Percentiles rank a stretch among this genome's conserved stretches.
Conservation (phyloP, 192 early-diverging fungal species). For the Endogone sp. region DNA sequence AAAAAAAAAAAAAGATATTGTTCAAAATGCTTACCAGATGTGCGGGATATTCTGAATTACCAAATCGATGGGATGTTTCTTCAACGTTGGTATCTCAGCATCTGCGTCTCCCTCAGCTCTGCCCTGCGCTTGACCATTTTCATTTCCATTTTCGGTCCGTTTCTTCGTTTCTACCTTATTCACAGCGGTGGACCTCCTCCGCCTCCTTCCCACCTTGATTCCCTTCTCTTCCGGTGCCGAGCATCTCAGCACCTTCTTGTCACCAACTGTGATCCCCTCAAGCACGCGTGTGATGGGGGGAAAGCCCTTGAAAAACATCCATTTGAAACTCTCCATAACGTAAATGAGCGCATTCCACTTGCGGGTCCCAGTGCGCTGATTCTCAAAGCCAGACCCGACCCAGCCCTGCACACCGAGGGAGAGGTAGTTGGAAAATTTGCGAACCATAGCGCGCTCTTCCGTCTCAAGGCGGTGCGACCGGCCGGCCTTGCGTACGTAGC, state of each 20-base stretch:
- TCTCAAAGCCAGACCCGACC: slow-evolving; percentile 69
- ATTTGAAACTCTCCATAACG: slow-evolving; percentile 54
- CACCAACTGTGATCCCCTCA: slow-evolving; percentile 50
- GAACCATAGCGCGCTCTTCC: slow-evolving; percentile 40
- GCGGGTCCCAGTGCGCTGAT: slow-evolving; percentile 60
- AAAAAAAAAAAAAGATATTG: neutral
- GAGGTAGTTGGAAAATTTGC: slow-evolving; percentile 70
- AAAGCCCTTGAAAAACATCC: slow-evolving; percentile 57
- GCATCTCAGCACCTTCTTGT: slow-evolving; percentile 40
- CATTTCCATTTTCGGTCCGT: slow-evolving; percentile 32
- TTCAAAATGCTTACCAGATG: slow-evolving; percentile 39
- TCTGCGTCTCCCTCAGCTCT: slow-evolving; percentile 2
- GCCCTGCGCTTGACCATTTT: slow-evolving; percentile 12
- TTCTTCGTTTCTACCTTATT: slow-evolving; percentile 10
- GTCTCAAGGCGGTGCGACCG: slow-evolving; percentile 38
- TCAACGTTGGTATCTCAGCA: slow-evolving; percentile 40
- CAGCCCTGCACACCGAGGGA: slow-evolving; percentile 70
- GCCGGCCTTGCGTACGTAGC: slow-evolving; percentile 59
- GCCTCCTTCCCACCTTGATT: slow-evolving; percentile 29
- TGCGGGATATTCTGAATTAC: slow-evolving; percentile 71
- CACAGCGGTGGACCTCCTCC: slow-evolving; percentile 19
- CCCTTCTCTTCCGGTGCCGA: slow-evolving; percentile 29
- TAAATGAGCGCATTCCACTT: slow-evolving; percentile 64
- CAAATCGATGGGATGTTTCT: slow-evolving; percentile 62
- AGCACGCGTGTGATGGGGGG: slow-evolving; percentile 59